These are phyloP conservation scores for Rhizophora apiculata DNA, from an alignment of 345 rosid species.

Conservation along the genomic window DNA sequence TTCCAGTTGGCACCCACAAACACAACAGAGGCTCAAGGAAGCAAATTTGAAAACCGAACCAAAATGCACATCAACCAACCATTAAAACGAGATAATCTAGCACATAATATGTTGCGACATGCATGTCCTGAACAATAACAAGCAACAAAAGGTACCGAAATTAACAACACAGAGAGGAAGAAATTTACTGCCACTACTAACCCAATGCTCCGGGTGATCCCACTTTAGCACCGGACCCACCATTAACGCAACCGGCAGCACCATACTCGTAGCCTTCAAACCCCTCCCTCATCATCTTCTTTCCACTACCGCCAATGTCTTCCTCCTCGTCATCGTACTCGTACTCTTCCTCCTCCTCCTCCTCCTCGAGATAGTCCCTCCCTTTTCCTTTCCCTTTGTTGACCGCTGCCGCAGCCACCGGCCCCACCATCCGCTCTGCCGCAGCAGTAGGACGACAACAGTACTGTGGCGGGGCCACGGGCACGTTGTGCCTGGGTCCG, in stretches of 20 bases:
- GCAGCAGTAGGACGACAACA: constrained; percentile 24
- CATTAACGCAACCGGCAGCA: not conserved
- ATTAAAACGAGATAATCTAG: too few relatives aligned
- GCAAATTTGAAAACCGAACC: too few relatives aligned
- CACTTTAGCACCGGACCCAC: constrained; percentile 50
- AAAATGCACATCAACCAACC: too few relatives aligned
- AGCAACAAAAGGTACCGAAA: not conserved
- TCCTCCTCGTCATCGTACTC: constrained; percentile 21
- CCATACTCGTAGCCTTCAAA: constrained; percentile 48
- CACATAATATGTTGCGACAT: too few relatives aligned
- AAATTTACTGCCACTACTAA: constrained; percentile 21
- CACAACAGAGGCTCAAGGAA: too few relatives aligned
- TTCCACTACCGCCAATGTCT: constrained; percentile 43
- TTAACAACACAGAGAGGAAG: not conserved
- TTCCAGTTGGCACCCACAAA: too few relatives aligned
- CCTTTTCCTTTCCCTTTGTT: constrained; percentile 61
- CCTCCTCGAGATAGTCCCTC: constrained; percentile 57
- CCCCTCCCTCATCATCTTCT: constrained; percentile 73
- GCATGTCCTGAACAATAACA: not conserved
- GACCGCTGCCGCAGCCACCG: constrained; percentile 25
- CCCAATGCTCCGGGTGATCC: constrained; percentile 46
- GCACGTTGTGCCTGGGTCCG: constrained; percentile 60
- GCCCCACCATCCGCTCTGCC: too few relatives aligned
- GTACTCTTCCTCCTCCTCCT: not conserved
- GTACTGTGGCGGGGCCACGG: constrained; percentile 28